These are phyloP conservation scores for Mycosphaerelloides madeirae DNA, from an alignment of 2,329 filamentous ascomycete species.

Conservation along the genomic window DNA sequence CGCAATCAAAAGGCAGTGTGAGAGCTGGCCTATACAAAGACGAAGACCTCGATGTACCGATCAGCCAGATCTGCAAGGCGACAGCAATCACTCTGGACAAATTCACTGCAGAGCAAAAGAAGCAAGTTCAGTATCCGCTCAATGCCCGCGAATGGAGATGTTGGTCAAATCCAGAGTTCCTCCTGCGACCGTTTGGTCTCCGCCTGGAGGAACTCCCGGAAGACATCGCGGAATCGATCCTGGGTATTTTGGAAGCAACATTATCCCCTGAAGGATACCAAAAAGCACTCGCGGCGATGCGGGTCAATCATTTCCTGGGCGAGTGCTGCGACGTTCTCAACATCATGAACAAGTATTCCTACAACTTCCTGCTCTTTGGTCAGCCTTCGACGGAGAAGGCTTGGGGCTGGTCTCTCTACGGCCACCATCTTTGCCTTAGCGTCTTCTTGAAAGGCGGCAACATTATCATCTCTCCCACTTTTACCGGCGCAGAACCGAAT, in stretches of 20 bases:
- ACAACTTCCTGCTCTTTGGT: slow-evolving; percentile 66
- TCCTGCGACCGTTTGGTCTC: slow-evolving; percentile 63
- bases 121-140: slow-evolving; percentile 55
- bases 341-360: slow-evolving; percentile 70
- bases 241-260: slow-evolving; percentile 53
- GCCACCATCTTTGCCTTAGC: slow-evolving; percentile 71
- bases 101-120: slow-evolving; percentile 48
- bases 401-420: slow-evolving; percentile 73
- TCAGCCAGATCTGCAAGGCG: slow-evolving; percentile 52
- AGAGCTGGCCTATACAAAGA: slow-evolving; percentile 31
- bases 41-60: slow-evolving; percentile 61
- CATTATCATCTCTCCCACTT: slow-evolving; percentile 67
- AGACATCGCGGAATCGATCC: slow-evolving; percentile 45
- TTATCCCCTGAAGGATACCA: slow-evolving; percentile 66
- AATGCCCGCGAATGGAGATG: slow-evolving; percentile 69
- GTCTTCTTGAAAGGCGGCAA: slow-evolving; percentile 62
- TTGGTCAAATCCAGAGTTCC: slow-evolving; percentile 68
- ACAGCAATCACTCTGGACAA: slow-evolving; percentile 44
- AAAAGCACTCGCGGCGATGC: slow-evolving; percentile 66
- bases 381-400: slow-evolving; percentile 52
- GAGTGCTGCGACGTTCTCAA: slow-evolving; percentile 57
- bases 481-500: slow-evolving; percentile 77
- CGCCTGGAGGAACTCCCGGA: slow-evolving; percentile 60
- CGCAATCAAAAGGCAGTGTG: slow-evolving; percentile 18
- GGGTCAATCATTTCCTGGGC: slow-evolving; percentile 70